Conservation (phyloP, 306 rosid genomes). For the Sesbania bispinosa region DNA sequence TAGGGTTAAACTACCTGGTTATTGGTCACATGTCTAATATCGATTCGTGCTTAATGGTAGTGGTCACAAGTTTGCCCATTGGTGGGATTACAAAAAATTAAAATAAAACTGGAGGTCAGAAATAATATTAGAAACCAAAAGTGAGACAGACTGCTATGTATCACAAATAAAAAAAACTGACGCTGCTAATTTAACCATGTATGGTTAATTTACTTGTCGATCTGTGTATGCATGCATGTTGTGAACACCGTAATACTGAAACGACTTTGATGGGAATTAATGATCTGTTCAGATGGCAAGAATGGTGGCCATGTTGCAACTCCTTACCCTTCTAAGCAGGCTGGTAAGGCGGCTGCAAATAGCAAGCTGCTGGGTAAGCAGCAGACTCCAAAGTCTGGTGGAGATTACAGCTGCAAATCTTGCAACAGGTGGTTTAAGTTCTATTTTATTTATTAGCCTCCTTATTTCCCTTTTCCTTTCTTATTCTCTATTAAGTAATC, state of each 20-base stretch:
- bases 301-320: slow-evolving; percentile 51
- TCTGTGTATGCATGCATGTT: slow-evolving; percentile 3
- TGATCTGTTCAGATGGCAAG: slow-evolving; percentile 40
- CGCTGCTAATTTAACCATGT: neutral
- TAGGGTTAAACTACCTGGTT: neutral
- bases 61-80: neutral
- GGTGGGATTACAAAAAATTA: neutral
- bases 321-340: slow-evolving; percentile 69
- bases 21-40: too few relatives aligned
- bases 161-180: neutral
- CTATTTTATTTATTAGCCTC: neutral
- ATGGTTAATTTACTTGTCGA: neutral
- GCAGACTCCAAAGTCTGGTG: slow-evolving; percentile 44
- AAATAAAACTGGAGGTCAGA: neutral
- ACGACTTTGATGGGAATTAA: neutral
- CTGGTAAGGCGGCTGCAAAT: slow-evolving; percentile 35
- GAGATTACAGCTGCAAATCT: slow-evolving; percentile 46
- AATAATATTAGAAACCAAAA: neutral
- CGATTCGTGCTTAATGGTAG: too few relatives aligned
- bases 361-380: slow-evolving; percentile 33
- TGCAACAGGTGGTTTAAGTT: slow-evolving; percentile 50
- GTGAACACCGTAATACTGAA: neutral
- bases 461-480: neutral
- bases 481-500: neutral
- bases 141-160: too few relatives aligned